Evolutionary conservation across 2,329 filamentous ascomycete species (phyloP).

Genomic region (Colletotrichum lindemuthianum): DNA sequence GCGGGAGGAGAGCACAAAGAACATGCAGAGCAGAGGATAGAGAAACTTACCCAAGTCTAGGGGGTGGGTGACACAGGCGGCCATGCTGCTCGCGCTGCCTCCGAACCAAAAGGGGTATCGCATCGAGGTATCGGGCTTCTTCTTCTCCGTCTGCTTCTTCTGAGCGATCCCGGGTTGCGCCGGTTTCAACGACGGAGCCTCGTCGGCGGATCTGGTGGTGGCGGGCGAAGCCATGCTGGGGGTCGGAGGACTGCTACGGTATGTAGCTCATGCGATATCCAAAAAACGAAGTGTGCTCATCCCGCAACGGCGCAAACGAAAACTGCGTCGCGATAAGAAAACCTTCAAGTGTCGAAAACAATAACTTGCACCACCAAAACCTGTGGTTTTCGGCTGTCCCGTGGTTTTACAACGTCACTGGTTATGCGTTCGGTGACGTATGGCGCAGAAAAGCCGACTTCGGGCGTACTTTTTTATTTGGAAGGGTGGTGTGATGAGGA

Average conservation of each 20-base stretch:
- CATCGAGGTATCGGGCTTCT: constrained; percentile 54
- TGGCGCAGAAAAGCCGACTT: constrained; percentile 25
- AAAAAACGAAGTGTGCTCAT: constrained; percentile 12
- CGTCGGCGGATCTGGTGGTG: constrained; percentile 28
- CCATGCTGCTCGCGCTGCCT: constrained; percentile 91
- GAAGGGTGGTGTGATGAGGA: constrained; percentile 8
- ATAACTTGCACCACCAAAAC: constrained; percentile 6
- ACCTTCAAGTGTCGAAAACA: not conserved
- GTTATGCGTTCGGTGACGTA: constrained; percentile 15
- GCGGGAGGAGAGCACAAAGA: not conserved
- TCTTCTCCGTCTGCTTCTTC: constrained; percentile 38
- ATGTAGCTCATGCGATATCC: constrained; percentile 26
- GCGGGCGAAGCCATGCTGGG: constrained; percentile 37
- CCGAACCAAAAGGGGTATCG: constrained; percentile 95
- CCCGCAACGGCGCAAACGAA: constrained; percentile 26
- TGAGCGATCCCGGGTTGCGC: constrained; percentile 10
- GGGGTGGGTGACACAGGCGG: constrained; percentile 91
- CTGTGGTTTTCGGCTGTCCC: constrained; percentile 6
- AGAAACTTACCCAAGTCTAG: constrained; percentile 81
- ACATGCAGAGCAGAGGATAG: not conserved
- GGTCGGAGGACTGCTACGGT: constrained; percentile 40
- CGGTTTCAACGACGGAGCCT: constrained; percentile 13
- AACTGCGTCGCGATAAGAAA: constrained; percentile 12
- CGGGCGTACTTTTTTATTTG: not conserved
- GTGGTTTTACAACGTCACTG: constrained; percentile 14